phyloP scores from a whole-genome alignment of 495 filamentous ascomycete genomes.

The Patellaria atrata region DNA sequence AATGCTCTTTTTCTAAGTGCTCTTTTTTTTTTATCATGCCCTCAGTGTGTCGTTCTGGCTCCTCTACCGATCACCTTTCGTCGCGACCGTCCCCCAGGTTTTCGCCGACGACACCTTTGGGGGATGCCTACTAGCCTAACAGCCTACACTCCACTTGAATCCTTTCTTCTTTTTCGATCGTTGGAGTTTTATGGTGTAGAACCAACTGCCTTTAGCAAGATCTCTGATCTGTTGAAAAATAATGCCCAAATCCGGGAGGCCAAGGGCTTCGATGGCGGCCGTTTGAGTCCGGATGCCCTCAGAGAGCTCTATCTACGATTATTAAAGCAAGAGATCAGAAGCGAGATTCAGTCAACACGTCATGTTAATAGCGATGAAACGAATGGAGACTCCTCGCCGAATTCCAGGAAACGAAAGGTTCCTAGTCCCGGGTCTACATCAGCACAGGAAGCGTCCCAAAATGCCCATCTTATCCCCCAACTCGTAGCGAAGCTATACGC shows the following conservation, averaged over 20 bases:
- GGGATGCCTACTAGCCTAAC: slow-evolving; percentile 29
- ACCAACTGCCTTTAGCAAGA: slow-evolving; percentile 48
- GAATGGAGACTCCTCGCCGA: slow-evolving; percentile 23
- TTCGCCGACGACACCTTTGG: slow-evolving; percentile 16
- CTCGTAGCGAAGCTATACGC: slow-evolving; percentile 60
- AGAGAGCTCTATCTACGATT: slow-evolving; percentile 61
- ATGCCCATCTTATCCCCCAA: slow-evolving; percentile 49
- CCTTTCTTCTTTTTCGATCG: slow-evolving; percentile 75
- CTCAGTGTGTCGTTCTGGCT: slow-evolving; percentile 16
- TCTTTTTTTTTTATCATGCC: slow-evolving; percentile 5
- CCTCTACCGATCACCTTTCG: slow-evolving; percentile 10
- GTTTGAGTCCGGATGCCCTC: slow-evolving; percentile 65
- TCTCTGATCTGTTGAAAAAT: slow-evolving; percentile 58
- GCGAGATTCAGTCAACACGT: slow-evolving; percentile 13
- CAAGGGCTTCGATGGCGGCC: slow-evolving; percentile 51
- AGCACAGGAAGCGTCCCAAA: slow-evolving; percentile 47
- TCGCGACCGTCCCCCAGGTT: slow-evolving; percentile 14
- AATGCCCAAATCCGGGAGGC: slow-evolving; percentile 54
- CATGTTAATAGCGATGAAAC: slow-evolving; percentile 8
- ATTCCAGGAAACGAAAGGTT: slow-evolving; percentile 58
- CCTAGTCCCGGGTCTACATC: slow-evolving; percentile 47
- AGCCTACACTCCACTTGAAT: slow-evolving; percentile 75
- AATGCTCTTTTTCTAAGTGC: no score
- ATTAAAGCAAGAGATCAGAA: slow-evolving; percentile 54
- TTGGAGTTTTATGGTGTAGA: slow-evolving; percentile 53